Percentiles rank a stretch among this genome's conserved stretches.
phyloP scores from a whole-genome alignment of 129 eudicot genomes.

The Pulicaria dysenterica region DNA sequence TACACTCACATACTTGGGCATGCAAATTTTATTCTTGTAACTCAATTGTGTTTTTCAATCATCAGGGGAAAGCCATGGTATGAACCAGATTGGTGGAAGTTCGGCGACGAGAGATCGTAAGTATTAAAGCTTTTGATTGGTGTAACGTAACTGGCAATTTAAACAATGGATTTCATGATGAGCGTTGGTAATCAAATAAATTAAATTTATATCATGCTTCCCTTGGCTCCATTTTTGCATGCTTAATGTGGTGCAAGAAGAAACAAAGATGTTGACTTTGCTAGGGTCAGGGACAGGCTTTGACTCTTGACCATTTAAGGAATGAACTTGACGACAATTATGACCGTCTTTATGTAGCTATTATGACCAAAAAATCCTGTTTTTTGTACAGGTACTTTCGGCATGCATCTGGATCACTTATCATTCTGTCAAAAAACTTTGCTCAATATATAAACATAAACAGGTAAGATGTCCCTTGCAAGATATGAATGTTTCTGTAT shows the following conservation, averaged over 20 bases:
- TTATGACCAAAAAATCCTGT: conserved; percentile 11
- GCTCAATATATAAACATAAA: conserved; percentile 73
- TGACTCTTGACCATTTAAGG: too few species aligned
- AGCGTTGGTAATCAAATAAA: background rate
- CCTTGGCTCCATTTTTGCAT: too few species aligned
- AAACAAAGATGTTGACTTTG: background rate
- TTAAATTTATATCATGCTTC: background rate
- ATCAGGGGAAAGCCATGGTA: conserved; percentile 93
- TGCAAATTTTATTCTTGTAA: conserved; percentile 9
- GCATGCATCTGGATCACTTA: conserved; percentile 68
- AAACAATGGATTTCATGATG: conserved; percentile 7
- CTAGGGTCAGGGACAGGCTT: too few species aligned
- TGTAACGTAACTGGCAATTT: background rate
- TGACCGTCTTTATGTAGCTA: background rate
- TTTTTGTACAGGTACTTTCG: conserved; percentile 75
- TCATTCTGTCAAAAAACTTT: conserved; percentile 63
- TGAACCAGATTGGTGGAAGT: conserved; percentile 99
- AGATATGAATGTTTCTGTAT: conserved; percentile 10
- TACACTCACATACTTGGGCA: background rate
- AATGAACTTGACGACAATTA: too few species aligned
- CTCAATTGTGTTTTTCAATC: conserved; percentile 27
- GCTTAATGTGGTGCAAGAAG: background rate
- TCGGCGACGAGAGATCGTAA: conserved; percentile 95
- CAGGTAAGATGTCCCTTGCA: conserved; percentile 51
- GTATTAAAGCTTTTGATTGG: conserved; percentile 37